Evolutionary conservation across 192 early-diverging fungal genomes (phyloP).

Genomic region (Kappamyces sp.): DNA sequence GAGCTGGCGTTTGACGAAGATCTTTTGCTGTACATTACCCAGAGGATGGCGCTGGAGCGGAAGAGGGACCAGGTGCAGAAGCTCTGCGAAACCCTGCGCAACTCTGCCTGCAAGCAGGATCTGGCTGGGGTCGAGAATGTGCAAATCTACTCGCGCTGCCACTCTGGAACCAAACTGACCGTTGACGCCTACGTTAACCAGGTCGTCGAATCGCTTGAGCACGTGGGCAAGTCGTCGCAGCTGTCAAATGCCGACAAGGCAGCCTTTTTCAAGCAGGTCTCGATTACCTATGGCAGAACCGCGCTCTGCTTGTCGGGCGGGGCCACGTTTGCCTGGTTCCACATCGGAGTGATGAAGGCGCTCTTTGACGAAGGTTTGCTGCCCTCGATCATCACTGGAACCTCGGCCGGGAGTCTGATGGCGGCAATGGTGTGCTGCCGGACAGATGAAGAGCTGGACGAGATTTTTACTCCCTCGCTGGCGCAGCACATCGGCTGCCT

Average conservation of each 20-base stretch:
- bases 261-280: conserved; percentile 55
- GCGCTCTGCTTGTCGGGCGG: conserved; percentile 78
- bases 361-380: conserved; percentile 62
- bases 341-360: conserved; percentile 65
- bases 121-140: conserved; percentile 72
- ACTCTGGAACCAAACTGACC: conserved; percentile 66
- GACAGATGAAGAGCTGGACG: conserved; percentile 53
- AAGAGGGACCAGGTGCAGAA: background rate
- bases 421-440: conserved; percentile 63
- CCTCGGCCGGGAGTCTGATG: conserved; percentile 52
- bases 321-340: conserved; percentile 48
- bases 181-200: conserved; percentile 66
- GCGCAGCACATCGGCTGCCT: background rate
- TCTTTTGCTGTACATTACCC: conserved; percentile 12
- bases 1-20: conserved; percentile 7
- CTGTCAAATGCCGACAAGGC: conserved; percentile 46
- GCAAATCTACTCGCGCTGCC: conserved; percentile 64
- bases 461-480: conserved; percentile 14
- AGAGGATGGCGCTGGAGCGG: background rate
- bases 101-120: conserved; percentile 63
- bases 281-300: conserved; percentile 65
- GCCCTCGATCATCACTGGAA: conserved; percentile 74
- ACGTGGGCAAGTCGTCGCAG: conserved; percentile 20
- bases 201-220: conserved; percentile 31
- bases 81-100: background rate